These are phyloP conservation scores for Rubia peregrina DNA, from an alignment of 305 asterid species.

Conservation along the genomic window DNA sequence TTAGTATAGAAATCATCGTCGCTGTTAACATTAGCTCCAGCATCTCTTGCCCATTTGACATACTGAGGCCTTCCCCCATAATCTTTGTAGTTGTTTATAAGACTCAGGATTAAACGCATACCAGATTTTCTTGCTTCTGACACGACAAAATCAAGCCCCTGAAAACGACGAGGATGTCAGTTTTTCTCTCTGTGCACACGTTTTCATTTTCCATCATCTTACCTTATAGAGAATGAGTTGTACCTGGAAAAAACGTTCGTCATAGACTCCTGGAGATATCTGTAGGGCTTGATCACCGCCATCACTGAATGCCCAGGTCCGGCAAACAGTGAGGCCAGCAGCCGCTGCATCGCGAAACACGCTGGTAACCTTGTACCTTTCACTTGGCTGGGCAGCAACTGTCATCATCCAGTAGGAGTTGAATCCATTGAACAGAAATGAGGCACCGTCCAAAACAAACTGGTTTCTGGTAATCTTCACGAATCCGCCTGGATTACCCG, in stretches of 20 bases:
- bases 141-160: conserved; percentile 72
- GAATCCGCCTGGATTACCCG: not conserved
- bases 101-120: conserved; percentile 54
- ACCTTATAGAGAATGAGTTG: not conserved
- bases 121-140: conserved; percentile 55
- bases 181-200: not conserved
- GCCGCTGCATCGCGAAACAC: conserved; percentile 35
- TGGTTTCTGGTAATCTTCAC: conserved; percentile 21
- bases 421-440: conserved; percentile 45
- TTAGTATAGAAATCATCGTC: conserved; percentile 51
- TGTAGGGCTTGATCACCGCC: conserved; percentile 42
- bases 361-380: conserved; percentile 35
- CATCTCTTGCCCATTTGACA: conserved; percentile 49
- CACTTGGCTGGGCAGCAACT: conserved; percentile 31
- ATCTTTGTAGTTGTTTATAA: conserved; percentile 53
- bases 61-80: conserved; percentile 63
- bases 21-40: conserved; percentile 34
- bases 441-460: conserved; percentile 29
- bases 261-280: conserved; percentile 43
- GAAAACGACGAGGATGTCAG: not conserved
- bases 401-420: conserved; percentile 56
- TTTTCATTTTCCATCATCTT: not conserved
- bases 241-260: conserved; percentile 49
- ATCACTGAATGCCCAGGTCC: conserved; percentile 59
- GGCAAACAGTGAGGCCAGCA: conserved; percentile 45